A percentile compares a stretch with the other conserved stretches of the same genome.
Evolutionary conservation across 2,329 filamentous ascomycete species (phyloP).

Genomic region (Penicillium rolfsii): DNA sequence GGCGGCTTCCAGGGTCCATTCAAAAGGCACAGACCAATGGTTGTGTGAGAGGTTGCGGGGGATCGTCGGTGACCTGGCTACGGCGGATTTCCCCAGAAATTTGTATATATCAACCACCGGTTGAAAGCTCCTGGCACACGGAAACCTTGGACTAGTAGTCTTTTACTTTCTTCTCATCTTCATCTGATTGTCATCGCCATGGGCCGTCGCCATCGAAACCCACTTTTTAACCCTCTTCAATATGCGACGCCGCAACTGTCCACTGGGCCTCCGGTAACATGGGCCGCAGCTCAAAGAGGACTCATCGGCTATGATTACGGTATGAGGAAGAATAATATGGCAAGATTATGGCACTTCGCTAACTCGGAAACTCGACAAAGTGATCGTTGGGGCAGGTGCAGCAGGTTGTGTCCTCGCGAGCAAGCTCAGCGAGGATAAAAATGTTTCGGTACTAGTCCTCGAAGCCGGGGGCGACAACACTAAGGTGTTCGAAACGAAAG

Average conservation of each 20-base stretch:
- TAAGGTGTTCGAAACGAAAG: constrained; percentile 16
- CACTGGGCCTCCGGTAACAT: constrained; percentile 18
- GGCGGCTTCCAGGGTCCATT: neutral
- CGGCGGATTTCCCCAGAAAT: no score
- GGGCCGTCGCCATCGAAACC: constrained; percentile 1
- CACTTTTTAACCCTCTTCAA: constrained; percentile 13
- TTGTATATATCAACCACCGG: no score
- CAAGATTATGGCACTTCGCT: no score
- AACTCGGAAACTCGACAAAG: constrained; percentile 1
- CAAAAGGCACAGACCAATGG: no score
- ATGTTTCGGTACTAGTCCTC: constrained; percentile 23
- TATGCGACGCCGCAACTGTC: constrained; percentile 20
- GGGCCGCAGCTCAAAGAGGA: constrained; percentile 13
- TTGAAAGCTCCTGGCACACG: no score
- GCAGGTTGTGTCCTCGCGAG: constrained; percentile 24
- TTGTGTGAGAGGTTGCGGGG: no score
- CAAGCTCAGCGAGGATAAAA: constrained; percentile 26
- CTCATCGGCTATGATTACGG: constrained; percentile 24
- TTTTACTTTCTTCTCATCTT: neutral
- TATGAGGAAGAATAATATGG: neutral
- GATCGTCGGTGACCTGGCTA: no score
- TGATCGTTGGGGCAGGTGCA: constrained; percentile 24
- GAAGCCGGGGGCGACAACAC: constrained; percentile 23
- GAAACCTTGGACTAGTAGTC: neutral
- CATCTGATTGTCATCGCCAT: neutral